Conservation (phyloP, 2,329 filamentous ascomycete genomes). For the Calonectria montana region DNA sequence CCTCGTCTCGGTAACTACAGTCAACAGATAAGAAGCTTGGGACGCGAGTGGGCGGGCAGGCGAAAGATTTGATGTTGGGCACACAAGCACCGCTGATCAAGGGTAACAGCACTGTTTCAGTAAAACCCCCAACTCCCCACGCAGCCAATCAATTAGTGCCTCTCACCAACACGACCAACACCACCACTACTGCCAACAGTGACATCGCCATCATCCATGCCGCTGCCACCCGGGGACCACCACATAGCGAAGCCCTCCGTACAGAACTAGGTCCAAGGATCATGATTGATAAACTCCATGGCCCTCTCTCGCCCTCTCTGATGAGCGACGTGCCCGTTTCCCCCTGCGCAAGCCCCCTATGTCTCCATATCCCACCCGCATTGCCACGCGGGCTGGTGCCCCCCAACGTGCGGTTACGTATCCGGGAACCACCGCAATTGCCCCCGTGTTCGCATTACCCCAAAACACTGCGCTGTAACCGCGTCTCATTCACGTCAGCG, state of each 20-base stretch:
- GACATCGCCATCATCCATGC: conserved; percentile 6
- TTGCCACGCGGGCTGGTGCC: not conserved
- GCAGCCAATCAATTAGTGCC: not conserved
- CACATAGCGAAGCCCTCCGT: not conserved
- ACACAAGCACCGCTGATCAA: conserved; percentile 3
- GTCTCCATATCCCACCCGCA: not conserved
- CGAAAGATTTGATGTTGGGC: not conserved
- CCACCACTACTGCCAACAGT: not conserved
- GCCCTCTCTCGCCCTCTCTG: not conserved
- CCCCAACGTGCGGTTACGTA: not conserved
- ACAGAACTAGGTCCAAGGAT: not conserved
- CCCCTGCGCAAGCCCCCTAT: conserved; percentile 20
- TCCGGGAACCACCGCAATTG: not conserved
- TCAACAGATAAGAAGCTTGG: conserved; percentile 2
- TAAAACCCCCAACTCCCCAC: not conserved
- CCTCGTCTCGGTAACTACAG: conserved; percentile 10
- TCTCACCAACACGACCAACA: not conserved
- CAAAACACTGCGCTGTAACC: conserved; percentile 7
- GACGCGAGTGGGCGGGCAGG: not conserved
- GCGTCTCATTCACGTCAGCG: not conserved
- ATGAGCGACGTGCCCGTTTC: not conserved
- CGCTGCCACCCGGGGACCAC: not conserved
- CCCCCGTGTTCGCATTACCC: conserved; percentile 4
- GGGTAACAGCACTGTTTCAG: conserved; percentile 5
- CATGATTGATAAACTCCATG: not conserved